phyloP scores from a whole-genome alignment of 106 monocot genomes.

The Dioscorea zingiberensis region DNA sequence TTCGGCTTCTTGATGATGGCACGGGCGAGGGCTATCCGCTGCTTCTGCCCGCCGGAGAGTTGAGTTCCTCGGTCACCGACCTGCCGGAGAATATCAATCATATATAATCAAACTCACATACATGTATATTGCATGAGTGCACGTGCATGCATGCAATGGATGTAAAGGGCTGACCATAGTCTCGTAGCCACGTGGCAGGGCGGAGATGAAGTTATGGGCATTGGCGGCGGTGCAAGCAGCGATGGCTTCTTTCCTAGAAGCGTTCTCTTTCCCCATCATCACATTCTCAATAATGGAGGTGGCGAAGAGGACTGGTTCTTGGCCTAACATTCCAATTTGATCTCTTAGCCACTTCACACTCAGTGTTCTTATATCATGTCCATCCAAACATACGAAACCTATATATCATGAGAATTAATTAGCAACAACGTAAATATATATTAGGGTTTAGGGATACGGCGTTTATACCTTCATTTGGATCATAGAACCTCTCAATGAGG shows the following conservation, averaged over 20 bases:
- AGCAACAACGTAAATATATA: background rate
- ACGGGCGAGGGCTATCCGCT: slow-evolving; percentile 9
- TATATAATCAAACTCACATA: background rate
- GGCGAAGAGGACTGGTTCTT: slow-evolving; percentile 32
- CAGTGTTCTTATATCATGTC: slow-evolving; percentile 30
- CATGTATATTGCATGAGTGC: background rate
- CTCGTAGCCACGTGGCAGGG: slow-evolving; percentile 33
- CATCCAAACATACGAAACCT: slow-evolving; percentile 36
- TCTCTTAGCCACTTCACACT: slow-evolving; percentile 26
- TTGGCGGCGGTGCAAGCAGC: slow-evolving; percentile 23
- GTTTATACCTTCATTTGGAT: slow-evolving; percentile 24
- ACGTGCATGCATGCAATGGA: no score
- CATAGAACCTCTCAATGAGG: slow-evolving; percentile 44
- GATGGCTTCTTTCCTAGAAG: slow-evolving; percentile 24
- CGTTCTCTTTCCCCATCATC: slow-evolving; percentile 38
- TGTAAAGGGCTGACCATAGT: slow-evolving; percentile 12
- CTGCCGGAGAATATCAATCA: background rate
- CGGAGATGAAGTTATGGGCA: slow-evolving; percentile 27
- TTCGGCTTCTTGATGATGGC: slow-evolving; percentile 30
- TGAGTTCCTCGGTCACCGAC: background rate
- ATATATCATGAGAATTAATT: background rate
- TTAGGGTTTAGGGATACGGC: background rate
- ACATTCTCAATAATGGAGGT: slow-evolving; percentile 36
- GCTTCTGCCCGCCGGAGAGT: slow-evolving; percentile 4
- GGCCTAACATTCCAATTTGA: slow-evolving; percentile 38